Percentiles rank a stretch among this genome's conserved stretches.
phyloP scores from a whole-genome alignment of 495 filamentous ascomycete species.

The Neurospora sp. region DNA sequence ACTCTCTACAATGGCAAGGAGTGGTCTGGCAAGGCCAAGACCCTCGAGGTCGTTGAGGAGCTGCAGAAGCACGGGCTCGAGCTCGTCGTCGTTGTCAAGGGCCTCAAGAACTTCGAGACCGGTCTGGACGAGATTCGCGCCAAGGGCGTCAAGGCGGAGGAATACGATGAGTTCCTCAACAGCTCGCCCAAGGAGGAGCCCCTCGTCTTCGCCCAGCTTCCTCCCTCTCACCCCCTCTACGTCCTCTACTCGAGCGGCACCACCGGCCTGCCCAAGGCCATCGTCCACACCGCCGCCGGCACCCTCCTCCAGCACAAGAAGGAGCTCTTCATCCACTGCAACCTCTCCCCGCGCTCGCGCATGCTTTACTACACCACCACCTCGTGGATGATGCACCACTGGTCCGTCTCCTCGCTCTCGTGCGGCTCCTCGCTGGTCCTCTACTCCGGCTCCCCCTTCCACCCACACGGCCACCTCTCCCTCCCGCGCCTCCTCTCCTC shows the following conservation, averaged over 20 bases:
- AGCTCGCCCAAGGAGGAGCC: conserved; percentile 28
- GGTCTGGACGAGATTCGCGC: conserved; percentile 36
- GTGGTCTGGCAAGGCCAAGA: conserved; percentile 61
- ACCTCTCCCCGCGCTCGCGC: conserved; percentile 41
- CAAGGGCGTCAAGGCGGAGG: conserved; percentile 38
- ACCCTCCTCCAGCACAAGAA: conserved; percentile 93
- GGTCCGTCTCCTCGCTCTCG: conserved; percentile 75
- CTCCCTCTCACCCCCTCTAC: conserved; percentile 77
- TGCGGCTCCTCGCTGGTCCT: conserved; percentile 71
- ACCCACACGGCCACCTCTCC: conserved; percentile 34
- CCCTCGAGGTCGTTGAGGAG: conserved; percentile 54
- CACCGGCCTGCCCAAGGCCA: conserved; percentile 84
- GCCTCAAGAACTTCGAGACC: conserved; percentile 38
- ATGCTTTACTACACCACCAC: conserved; percentile 81
- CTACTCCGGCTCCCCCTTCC: conserved; percentile 85
- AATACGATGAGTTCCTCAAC: conserved; percentile 27
- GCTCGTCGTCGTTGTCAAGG: conserved; percentile 61
- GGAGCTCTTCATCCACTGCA: conserved; percentile 76
- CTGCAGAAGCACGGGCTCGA: conserved; percentile 50
- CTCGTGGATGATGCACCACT: conserved; percentile 98
- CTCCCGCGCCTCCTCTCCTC: conserved; percentile 31
- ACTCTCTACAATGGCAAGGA: conserved; percentile 81
- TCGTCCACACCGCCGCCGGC: conserved; percentile 79
- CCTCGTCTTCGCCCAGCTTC: conserved; percentile 61
- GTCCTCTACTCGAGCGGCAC: conserved; percentile 83